A percentile compares a stretch with the other conserved stretches of the same genome.
These are phyloP conservation scores for Fusarium albosuccineum DNA, from an alignment of 2,329 filamentous ascomycete genomes.

Conservation along the genomic window DNA sequence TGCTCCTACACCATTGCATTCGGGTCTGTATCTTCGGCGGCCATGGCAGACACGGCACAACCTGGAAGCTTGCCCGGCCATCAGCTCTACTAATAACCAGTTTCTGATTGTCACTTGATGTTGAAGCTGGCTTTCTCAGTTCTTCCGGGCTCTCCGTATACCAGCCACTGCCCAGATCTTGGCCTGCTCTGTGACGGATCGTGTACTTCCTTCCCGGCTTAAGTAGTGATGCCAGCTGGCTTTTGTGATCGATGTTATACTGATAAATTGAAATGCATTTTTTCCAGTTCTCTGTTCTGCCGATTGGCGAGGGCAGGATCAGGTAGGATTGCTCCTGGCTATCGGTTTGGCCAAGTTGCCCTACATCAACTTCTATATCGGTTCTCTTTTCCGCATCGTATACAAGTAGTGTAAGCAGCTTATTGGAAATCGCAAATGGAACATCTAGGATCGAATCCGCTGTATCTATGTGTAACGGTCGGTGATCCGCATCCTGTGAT, in stretches of 20 bases:
- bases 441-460: constrained; percentile 17
- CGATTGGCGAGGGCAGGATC: constrained; percentile 19
- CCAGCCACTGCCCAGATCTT: too few relatives aligned
- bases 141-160: too few relatives aligned
- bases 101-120: too few relatives aligned
- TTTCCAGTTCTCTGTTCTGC: constrained; percentile 15
- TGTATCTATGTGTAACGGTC: constrained; percentile 4
- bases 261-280: constrained; percentile 7
- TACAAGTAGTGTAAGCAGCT: constrained; percentile 10
- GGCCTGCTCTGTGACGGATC: neutral
- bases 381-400: constrained; percentile 1
- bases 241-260: constrained; percentile 4
- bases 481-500: constrained; percentile 15
- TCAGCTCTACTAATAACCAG: too few relatives aligned
- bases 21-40: too few relatives aligned
- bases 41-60: too few relatives aligned
- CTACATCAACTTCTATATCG: constrained; percentile 4
- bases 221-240: constrained; percentile 13
- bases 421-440: constrained; percentile 18
- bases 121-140: too few relatives aligned
- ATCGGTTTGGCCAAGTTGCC: neutral
- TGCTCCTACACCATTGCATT: too few relatives aligned
- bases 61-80: too few relatives aligned
- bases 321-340: constrained; percentile 1
- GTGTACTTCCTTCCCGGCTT: constrained; percentile 9